Base-by-base conservation (phyloP, 2,329 filamentous ascomycete genomes). In the Paecilomyces dactylethromorphus region DNA sequence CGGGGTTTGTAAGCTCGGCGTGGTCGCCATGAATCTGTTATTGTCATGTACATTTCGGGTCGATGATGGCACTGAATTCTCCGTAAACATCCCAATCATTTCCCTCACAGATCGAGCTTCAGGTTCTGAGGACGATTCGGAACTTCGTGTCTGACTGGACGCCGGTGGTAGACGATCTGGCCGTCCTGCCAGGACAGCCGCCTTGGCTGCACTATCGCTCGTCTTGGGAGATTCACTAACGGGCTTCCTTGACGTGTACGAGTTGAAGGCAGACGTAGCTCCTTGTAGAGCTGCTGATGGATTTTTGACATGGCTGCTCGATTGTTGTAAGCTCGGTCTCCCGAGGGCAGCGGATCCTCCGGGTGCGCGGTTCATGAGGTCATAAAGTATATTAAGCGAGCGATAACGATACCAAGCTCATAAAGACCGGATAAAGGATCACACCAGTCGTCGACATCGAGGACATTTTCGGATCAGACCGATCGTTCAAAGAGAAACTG, bases 91-190 rank as follows among this genome's bases (percentile, higher is more conserved):
- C 54, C 70, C 70, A 54, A 76, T 74, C 59, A 71, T 76, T 59
- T 74, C 72, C 62, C 63, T 75, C 49, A 77, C 74, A 4, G 73
- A 71, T 22, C 70, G 71, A 22, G 66, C 64, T 60, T 71, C 68
- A 5, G 70, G 72, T n/a, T 62, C 63, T 29, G 62, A 57, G 10
- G 67, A 63, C 2, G 68, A 65, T 49, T 64, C 66, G 56, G 63
- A 60, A 51, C 65, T 60, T 29, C 58, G 59, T 51, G 56, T 57
- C 35, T 54, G 57, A 58, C 53, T 55, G 12, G 54, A 45, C 22
- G 58, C 56, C 31, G 58, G 58, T 58, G 21, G 58, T 60, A 63
- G 60, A 57, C 60, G 63, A 56, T 61, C 62, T 53, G 59, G 56
- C 6, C 57, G 59, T 57, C 66, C 65, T 53, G 65, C 62, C 53